These are phyloP conservation scores for Mycena indigotica DNA, from an alignment of 768 basidiomycete genomes.

Conservation along the genomic window DNA sequence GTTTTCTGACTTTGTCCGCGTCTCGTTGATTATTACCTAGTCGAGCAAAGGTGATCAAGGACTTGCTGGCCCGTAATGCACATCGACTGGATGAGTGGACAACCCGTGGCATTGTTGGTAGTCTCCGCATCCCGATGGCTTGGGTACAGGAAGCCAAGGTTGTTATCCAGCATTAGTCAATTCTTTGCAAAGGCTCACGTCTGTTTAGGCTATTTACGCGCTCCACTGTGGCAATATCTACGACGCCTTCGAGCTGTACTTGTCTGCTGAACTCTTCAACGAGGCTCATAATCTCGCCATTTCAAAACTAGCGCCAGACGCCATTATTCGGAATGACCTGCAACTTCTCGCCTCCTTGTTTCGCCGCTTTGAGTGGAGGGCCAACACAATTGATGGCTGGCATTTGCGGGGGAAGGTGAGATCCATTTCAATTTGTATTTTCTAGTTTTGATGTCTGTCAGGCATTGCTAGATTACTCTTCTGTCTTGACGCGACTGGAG, in stretches of 20 bases:
- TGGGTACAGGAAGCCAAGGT: conserved; percentile 96
- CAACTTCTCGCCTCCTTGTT: conserved; percentile 73
- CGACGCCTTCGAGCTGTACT: conserved; percentile 75
- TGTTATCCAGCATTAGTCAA: conserved; percentile 15
- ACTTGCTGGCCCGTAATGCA: conserved; percentile 73
- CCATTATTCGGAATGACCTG: conserved; percentile 67
- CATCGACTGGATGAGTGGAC: conserved; percentile 71
- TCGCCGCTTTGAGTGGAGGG: conserved; percentile 56
- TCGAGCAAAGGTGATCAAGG: conserved; percentile 80
- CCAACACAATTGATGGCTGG: conserved; percentile 68
- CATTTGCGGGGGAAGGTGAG: conserved; percentile 80
- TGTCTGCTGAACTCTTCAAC: conserved; percentile 68
- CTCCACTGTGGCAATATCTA: conserved; percentile 63
- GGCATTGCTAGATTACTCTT: conserved; percentile 56
- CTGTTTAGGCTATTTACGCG: conserved; percentile 63
- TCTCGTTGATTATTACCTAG: no score
- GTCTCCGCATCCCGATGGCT: conserved; percentile 74
- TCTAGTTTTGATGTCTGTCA: neutral
- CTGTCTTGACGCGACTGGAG: conserved; percentile 62
- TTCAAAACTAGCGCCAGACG: conserved; percentile 85
- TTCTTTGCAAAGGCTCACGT: neutral
- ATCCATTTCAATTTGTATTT: conserved; percentile 4
- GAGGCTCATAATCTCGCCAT: conserved; percentile 85
- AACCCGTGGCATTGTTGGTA: conserved; percentile 69
- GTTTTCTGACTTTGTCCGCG: no score